phyloP scores from a whole-genome alignment of 108 stramenopile genomes.

The Seminavis robusta region DNA sequence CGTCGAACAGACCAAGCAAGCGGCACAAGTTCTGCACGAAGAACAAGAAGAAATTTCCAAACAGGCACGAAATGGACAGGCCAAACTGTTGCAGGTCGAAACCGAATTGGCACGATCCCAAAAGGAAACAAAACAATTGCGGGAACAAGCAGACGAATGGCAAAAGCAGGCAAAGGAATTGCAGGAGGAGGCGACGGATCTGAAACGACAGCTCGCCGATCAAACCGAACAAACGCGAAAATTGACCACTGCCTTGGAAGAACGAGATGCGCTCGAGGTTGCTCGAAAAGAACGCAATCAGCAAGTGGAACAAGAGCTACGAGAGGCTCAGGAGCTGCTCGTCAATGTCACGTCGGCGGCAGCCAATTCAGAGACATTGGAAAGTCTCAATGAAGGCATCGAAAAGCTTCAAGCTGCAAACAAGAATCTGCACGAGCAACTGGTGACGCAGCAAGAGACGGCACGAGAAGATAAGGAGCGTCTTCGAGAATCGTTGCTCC shows the following conservation, averaged over 20 bases:
- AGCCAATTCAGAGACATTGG: slow-evolving; percentile 52
- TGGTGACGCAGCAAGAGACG: slow-evolving; percentile 19
- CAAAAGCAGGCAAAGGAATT: slow-evolving; percentile 30
- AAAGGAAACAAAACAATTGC: slow-evolving; percentile 24
- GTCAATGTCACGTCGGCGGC: slow-evolving; percentile 46
- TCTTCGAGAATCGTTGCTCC: slow-evolving; percentile 34
- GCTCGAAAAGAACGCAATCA: slow-evolving; percentile 36
- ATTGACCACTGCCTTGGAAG: slow-evolving; percentile 29
- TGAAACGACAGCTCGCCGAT: background rate
- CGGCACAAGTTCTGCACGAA: slow-evolving; percentile 34
- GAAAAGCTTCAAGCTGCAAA: slow-evolving; percentile 48
- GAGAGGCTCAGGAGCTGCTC: slow-evolving; percentile 36
- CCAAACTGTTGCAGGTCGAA: slow-evolving; percentile 44
- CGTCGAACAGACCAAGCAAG: slow-evolving; percentile 51
- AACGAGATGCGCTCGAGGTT: slow-evolving; percentile 48
- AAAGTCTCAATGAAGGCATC: slow-evolving; percentile 45
- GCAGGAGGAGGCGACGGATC: slow-evolving; percentile 3
- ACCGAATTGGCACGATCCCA: slow-evolving; percentile 38
- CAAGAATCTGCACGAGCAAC: slow-evolving; percentile 46
- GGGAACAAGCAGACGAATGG: slow-evolving; percentile 32
- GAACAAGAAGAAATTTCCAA: slow-evolving; percentile 54
- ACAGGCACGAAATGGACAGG: slow-evolving; percentile 37
- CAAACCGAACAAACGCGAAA: slow-evolving; percentile 21
- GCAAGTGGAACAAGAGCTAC: slow-evolving; percentile 43
- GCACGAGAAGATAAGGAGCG: slow-evolving; percentile 31